These are phyloP conservation scores for Krasilnikovozyma curviuscula DNA, from an alignment of 768 basidiomycete genomes.

Conservation along the genomic window DNA sequence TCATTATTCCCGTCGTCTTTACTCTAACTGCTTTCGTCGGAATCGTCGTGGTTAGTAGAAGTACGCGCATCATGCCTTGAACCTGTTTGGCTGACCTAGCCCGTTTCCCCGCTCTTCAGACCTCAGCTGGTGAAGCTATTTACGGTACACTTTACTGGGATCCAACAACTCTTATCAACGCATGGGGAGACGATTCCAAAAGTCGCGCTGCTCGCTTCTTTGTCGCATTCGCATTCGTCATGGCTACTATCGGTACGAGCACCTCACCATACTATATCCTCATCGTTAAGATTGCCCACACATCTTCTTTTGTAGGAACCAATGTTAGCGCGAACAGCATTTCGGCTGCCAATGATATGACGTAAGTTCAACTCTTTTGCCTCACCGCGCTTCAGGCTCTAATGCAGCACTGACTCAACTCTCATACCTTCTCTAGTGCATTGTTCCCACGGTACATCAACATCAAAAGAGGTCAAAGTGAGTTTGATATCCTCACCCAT, in stretches of 20 bases:
- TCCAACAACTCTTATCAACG: slow-evolving; percentile 9
- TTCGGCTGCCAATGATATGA: slow-evolving; percentile 65
- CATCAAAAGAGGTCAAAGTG: slow-evolving; percentile 48
- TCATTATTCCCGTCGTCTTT: slow-evolving; percentile 59
- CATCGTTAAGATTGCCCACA: slow-evolving; percentile 8
- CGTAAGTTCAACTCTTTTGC: too few relatives aligned
- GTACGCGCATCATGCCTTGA: too few relatives aligned
- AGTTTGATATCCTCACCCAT: too few relatives aligned
- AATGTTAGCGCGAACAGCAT: slow-evolving; percentile 61
- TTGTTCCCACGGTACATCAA: slow-evolving; percentile 41
- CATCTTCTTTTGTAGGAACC: slow-evolving; percentile 27
- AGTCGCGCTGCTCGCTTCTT: slow-evolving; percentile 70
- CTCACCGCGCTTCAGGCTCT: too few relatives aligned
- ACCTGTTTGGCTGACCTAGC: too few relatives aligned
- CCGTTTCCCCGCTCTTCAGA: background rate
- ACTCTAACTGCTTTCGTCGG: slow-evolving; percentile 60
- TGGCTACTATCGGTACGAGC: slow-evolving; percentile 50
- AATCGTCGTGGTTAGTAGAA: too few relatives aligned
- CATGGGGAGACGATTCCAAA: slow-evolving; percentile 40
- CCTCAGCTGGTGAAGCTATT: slow-evolving; percentile 49
- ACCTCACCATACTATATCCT: slow-evolving; percentile 9
- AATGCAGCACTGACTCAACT: too few relatives aligned
- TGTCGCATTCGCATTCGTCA: slow-evolving; percentile 48
- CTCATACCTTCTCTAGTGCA: too few relatives aligned
- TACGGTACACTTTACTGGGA: slow-evolving; percentile 46